Conservation (phyloP, 805 yeast genomes). For the Alloascoidea africana region DNA sequence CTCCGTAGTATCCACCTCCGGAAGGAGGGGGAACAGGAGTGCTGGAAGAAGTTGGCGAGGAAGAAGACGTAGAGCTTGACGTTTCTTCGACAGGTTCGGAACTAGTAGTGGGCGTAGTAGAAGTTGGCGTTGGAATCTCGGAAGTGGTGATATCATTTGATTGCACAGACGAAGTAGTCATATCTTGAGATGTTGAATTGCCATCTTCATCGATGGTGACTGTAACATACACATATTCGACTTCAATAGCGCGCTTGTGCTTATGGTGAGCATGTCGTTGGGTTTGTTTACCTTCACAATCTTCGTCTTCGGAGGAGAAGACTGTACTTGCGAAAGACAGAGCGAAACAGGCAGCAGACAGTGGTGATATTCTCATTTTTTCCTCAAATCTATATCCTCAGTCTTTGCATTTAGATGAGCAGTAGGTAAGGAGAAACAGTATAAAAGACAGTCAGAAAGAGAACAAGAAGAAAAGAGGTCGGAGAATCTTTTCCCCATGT, state of each 20-base stretch:
- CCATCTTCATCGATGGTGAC: slow-evolving; percentile 24
- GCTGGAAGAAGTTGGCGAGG: slow-evolving; percentile 19
- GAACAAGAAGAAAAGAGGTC: too few species aligned
- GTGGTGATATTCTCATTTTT: too few species aligned
- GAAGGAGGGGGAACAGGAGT: slow-evolving; percentile 17
- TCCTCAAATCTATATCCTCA: too few species aligned
- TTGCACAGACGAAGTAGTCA: slow-evolving; percentile 10
- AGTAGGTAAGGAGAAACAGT: too few species aligned
- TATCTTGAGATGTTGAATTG: slow-evolving; percentile 10
- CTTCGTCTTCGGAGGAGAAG: too few species aligned
- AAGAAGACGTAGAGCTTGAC: slow-evolving; percentile 14
- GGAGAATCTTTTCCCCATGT: too few species aligned
- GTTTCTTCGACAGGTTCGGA: slow-evolving; percentile 10
- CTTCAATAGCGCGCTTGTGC: slow-evolving; percentile 24
- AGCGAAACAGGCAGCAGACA: too few species aligned
- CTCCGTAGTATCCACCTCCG: slow-evolving; percentile 29
- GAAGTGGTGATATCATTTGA: slow-evolving; percentile 10
- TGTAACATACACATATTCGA: slow-evolving; percentile 31
- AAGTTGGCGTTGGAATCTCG: slow-evolving; percentile 11
- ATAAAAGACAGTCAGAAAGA: too few species aligned
- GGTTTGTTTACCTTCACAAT: too few species aligned
- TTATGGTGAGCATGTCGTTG: slow-evolving; percentile 5
- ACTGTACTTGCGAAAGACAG: too few species aligned
- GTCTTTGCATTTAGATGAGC: too few species aligned
- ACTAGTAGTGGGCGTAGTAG: slow-evolving; percentile 17